Conservation (phyloP, 179 eudicot genomes). For the Corrigiola litoralis region DNA sequence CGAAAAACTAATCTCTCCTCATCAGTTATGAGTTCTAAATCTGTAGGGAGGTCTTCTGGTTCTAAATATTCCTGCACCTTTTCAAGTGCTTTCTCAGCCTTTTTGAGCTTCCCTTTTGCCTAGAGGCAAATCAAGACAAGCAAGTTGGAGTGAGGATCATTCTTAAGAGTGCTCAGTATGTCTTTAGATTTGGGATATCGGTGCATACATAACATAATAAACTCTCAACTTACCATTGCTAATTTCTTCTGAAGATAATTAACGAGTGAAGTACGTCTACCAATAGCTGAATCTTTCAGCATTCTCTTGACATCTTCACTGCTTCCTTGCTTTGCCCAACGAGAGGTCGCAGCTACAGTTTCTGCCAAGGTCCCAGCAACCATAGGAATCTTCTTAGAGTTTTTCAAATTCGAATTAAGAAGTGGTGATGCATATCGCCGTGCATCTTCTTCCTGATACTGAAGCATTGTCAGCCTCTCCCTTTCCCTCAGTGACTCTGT, state of each 20-base stretch:
- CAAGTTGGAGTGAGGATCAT: not conserved
- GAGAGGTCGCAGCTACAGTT: slow-evolving; percentile 83
- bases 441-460: slow-evolving; percentile 74
- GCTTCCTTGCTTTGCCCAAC: slow-evolving; percentile 65
- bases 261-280: slow-evolving; percentile 78
- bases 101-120: slow-evolving; percentile 72
- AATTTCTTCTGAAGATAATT: slow-evolving; percentile 61
- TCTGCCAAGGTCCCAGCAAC: slow-evolving; percentile 96
- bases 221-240: slow-evolving; percentile 54
- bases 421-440: slow-evolving; percentile 41
- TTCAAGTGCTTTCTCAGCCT: slow-evolving; percentile 70
- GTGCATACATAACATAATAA: not conserved
- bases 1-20: slow-evolving; percentile 91
- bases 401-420: slow-evolving; percentile 31
- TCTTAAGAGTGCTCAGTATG: not conserved
- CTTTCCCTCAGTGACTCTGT: slow-evolving; percentile 58
- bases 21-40: slow-evolving; percentile 73
- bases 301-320: slow-evolving; percentile 56
- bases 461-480: slow-evolving; percentile 42
- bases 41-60: slow-evolving; percentile 80
- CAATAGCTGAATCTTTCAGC: slow-evolving; percentile 65
- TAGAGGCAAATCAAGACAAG: slow-evolving; percentile 22
- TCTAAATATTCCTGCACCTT: slow-evolving; percentile 63
- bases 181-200: not conserved
- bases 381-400: slow-evolving; percentile 34